Base-by-base conservation (phyloP, 2,329 filamentous ascomycete species). In the Didymella glomerata region DNA sequence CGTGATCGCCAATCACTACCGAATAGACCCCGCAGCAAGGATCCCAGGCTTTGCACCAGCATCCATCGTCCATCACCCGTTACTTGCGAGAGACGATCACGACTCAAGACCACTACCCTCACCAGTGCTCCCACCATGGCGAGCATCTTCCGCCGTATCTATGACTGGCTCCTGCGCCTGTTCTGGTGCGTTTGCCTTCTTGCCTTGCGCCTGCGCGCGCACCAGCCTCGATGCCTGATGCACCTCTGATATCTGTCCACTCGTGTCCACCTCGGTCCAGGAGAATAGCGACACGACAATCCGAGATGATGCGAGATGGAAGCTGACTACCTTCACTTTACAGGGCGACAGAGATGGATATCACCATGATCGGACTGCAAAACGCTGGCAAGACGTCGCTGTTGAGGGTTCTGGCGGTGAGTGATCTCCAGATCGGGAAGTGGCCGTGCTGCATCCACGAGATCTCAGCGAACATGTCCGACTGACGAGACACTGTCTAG, bases 291-390 rank as follows among this genome's bases (percentile, higher is more conserved):
- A 64, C 65, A 38, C 50, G 28, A 32, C 25, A 45, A 18, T 40
- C 55, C 46, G 63, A 54, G 36, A 68, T 48, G 36, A 54, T 47
- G 14, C 36, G 49, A 57, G 41, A 61, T 61, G 54, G 50, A 59
- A 60, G 66, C 73, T 73, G 63, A 71, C 60, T 57, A 42, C 34
- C 57, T 49, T 57, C 60, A 52, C 57, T 63, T 51, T 67, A 27
- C 62, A 97, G 94, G 95, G 93, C 94, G 69, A 96, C 93, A 68
- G 95, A 99, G 83, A 97, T 99, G 93, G 95, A 99, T 81, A 94
- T 99, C 77, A 98, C 95, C 69, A 96, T 99, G 90, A 94, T 99
- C 77, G 95, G 95, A 24, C 83, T 99, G 76, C 95, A 99, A 78
- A 98, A 98, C 82, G 95, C 95, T 60, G 95, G 95, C 74, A 99